These are phyloP conservation scores for Ilex asprella DNA, from an alignment of 257 asterid species.

Conservation along the genomic window DNA sequence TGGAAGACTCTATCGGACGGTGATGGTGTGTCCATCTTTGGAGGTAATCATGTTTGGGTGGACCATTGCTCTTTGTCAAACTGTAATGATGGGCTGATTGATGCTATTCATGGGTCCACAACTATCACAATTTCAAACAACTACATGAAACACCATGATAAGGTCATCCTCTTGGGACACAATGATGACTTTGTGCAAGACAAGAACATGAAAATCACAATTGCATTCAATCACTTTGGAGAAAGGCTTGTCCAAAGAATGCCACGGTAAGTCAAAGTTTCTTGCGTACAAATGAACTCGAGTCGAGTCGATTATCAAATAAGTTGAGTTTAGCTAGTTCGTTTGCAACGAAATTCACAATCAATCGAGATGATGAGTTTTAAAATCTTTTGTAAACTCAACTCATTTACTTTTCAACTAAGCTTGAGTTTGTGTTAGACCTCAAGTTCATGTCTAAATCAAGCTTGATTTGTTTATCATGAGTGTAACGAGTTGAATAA, in stretches of 20 bases:
- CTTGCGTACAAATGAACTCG: no score
- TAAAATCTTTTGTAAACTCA: no score
- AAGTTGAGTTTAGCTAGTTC: no score
- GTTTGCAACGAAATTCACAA: no score
- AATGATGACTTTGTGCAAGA: conserved; percentile 37
- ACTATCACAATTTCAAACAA: conserved; percentile 54
- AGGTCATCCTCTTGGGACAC: conserved; percentile 59
- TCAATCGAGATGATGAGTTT: no score
- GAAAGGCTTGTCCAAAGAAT: conserved; percentile 64
- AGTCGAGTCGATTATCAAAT: no score
- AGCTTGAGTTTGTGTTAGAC: no score
- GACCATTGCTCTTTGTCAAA: conserved; percentile 60
- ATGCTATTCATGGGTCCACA: conserved; percentile 49
- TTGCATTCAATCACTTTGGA: conserved; percentile 61
- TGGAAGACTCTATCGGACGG: conserved; percentile 57
- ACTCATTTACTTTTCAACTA: no score
- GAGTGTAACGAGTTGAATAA: no score
- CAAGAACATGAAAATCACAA: conserved; percentile 55
- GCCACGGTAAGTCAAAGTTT: conserved; percentile 36
- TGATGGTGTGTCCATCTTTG: conserved; percentile 60
- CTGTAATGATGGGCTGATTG: conserved; percentile 52
- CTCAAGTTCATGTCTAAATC: no score
- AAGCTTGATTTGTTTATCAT: no score
- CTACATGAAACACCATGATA: conserved; percentile 49
- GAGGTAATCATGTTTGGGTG: conserved; percentile 58